Base-by-base conservation (phyloP, 768 basidiomycete genomes). In the Mycena indigotica region DNA sequence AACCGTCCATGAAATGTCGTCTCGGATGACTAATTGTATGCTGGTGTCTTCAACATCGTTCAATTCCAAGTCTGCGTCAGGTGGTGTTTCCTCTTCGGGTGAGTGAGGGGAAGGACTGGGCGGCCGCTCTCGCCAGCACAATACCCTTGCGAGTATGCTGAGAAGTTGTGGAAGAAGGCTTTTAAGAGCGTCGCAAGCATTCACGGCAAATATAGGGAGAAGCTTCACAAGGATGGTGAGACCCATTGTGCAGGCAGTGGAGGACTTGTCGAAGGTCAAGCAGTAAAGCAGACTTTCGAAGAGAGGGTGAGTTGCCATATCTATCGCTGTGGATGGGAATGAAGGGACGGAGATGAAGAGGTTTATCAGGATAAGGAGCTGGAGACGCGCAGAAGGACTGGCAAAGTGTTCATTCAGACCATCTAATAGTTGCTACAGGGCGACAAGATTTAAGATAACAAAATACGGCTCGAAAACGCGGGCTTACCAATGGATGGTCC, bases 241-340 rank as follows among this genome's bases (percentile, higher is more conserved):
- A 3, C 80, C 84, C 50, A 87, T 79, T 2, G 83, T 84, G 63
- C 86, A 88, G 25, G 82, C 74, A 0, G 87, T 90, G 12, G 88
- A 84, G 38, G 90, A 92, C 51, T 83, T 85, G 66, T 94, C 92
- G 61, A 93, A 73, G 26, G 87, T 72, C 24, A 93, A 76, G 3
- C 88, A 92, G 48, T 80, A 69, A 5, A 91, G 69, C n/a, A 94
- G 67, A 57, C 81, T 84, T 23, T 75, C 73, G 74, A 89, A 82
- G 51, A 93, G 77, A 13, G 83, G 79, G 65, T 90, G 88, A 16
- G 70, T 68, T 4, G 86, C 83, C 21, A 91, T 72, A 24, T 83
- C 73, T 32, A 71, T 65, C 16, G 83, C 78, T 16, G 79, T 78
- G 3, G 74, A 64, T 24, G 75, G 71, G 62, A 89, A 91, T 15